These are phyloP conservation scores for Xylaria sp. DNA, from an alignment of 2,329 filamentous ascomycete species.

Conservation along the genomic window DNA sequence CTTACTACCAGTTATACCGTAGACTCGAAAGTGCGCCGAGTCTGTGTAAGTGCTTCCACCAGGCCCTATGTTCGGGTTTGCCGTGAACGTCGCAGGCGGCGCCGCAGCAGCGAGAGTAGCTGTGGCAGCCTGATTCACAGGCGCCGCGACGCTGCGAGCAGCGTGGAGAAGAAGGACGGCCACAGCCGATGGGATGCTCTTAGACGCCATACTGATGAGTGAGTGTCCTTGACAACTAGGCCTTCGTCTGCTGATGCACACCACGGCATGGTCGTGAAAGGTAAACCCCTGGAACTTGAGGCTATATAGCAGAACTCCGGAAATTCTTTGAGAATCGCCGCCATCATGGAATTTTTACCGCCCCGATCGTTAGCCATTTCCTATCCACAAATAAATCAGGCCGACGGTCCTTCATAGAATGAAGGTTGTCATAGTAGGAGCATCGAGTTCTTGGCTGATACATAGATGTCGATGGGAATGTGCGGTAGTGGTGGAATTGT, in stretches of 20 bases:
- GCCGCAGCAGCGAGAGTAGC: conserved; percentile 28
- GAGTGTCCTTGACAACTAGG: neutral
- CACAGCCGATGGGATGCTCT: conserved; percentile 17
- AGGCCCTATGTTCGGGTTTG: conserved; percentile 46
- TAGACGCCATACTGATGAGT: conserved; percentile 18
- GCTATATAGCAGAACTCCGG: conserved; percentile 25
- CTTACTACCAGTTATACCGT: conserved; percentile 47
- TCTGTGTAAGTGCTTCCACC: conserved; percentile 50
- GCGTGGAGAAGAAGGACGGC: conserved; percentile 6
- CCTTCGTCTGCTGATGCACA: neutral
- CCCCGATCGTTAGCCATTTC: neutral
- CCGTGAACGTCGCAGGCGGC: conserved; percentile 46
- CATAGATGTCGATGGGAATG: conserved; percentile 2
- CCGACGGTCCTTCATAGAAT: conserved; percentile 1
- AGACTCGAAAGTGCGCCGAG: conserved; percentile 55
- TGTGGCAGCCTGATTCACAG: conserved; percentile 10
- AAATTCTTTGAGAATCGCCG: conserved; percentile 11
- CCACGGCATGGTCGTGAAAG: neutral
- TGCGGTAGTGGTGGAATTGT: conserved; percentile 16
- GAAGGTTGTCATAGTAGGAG: neutral
- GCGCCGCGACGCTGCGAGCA: conserved; percentile 6
- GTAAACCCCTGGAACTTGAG: neutral
- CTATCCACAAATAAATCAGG: neutral
- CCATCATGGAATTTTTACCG: conserved; percentile 1
- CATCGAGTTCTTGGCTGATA: conserved; percentile 14